phyloP scores from a whole-genome alignment of 768 basidiomycete genomes.

The Leccinum olivaceopallidum region DNA sequence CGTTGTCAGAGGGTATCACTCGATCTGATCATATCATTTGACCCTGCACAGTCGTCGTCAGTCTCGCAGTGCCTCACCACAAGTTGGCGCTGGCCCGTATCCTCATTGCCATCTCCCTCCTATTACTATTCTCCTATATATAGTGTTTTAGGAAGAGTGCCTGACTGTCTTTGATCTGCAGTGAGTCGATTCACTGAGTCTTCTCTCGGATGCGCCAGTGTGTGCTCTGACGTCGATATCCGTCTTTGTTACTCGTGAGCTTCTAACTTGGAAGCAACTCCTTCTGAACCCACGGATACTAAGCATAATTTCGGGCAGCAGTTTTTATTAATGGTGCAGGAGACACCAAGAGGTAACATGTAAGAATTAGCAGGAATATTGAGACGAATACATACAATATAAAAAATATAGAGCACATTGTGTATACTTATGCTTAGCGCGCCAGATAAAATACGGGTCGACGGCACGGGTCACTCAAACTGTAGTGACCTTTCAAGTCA shows the following conservation, averaged over 20 bases:
- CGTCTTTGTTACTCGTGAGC: background rate
- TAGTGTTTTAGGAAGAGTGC: conserved; percentile 4
- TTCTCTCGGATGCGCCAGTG: background rate
- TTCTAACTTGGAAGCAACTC: background rate
- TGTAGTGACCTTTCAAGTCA: conserved; percentile 25
- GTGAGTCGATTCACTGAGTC: background rate
- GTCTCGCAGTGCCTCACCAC: conserved; percentile 7
- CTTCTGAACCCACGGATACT: background rate
- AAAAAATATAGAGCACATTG: background rate
- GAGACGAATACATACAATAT: background rate
- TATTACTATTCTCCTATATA: conserved; percentile 2
- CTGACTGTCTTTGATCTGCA: background rate
- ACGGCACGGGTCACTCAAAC: background rate
- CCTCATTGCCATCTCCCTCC: conserved; percentile 4
- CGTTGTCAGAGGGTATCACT: conserved; percentile 18
- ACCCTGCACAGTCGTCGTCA: conserved; percentile 21
- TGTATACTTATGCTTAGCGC: background rate
- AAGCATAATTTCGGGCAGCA: background rate
- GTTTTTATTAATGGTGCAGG: background rate
- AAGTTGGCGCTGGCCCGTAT: background rate
- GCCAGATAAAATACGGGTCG: background rate
- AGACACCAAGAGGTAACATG: background rate
- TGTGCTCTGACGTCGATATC: conserved; percentile 5
- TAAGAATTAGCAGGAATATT: background rate
- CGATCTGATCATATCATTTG: conserved; percentile 19